A percentile compares a stretch with the other conserved stretches of the same genome.
Conservation (phyloP, 140 eudicot genomes). For the Bidens hawaiensis region DNA sequence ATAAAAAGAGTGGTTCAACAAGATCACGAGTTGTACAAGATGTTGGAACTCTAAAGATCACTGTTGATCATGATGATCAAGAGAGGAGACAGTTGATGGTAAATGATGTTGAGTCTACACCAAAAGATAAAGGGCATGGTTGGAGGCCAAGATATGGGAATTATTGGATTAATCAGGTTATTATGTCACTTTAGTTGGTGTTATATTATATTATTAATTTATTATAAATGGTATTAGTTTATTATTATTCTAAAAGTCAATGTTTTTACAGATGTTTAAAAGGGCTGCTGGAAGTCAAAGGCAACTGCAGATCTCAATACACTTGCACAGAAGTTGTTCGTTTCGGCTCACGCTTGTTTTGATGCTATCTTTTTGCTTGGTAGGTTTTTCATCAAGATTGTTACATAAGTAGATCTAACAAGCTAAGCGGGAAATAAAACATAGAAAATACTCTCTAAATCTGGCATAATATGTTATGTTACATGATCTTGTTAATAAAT, state of each 20-base stretch:
- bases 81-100: constrained; percentile 26
- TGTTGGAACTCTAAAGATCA: constrained; percentile 38
- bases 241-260: constrained; percentile 9
- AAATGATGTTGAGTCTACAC: constrained; percentile 40
- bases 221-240: neutral
- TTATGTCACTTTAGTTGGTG: constrained; percentile 9
- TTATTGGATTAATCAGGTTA: constrained; percentile 65
- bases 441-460: neutral
- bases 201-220: neutral
- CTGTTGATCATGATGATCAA: constrained; percentile 41
- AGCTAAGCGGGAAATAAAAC: neutral
- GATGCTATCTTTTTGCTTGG: constrained; percentile 71
- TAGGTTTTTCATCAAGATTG: constrained; percentile 29
- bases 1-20: constrained; percentile 34
- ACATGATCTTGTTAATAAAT: constrained; percentile 3
- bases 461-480: constrained; percentile 2
- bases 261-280: constrained; percentile 46
- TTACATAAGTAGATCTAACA: neutral
- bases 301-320: constrained; percentile 43
- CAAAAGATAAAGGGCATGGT: constrained; percentile 58
- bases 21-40: constrained; percentile 43
- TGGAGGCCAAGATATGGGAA: constrained; percentile 40
- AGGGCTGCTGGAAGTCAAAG: constrained; percentile 56
- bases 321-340: constrained; percentile 38
- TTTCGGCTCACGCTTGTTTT: constrained; percentile 50